phyloP scores from a whole-genome alignment of 208 protist genomes.

The Wallacemonas rigidus region DNA sequence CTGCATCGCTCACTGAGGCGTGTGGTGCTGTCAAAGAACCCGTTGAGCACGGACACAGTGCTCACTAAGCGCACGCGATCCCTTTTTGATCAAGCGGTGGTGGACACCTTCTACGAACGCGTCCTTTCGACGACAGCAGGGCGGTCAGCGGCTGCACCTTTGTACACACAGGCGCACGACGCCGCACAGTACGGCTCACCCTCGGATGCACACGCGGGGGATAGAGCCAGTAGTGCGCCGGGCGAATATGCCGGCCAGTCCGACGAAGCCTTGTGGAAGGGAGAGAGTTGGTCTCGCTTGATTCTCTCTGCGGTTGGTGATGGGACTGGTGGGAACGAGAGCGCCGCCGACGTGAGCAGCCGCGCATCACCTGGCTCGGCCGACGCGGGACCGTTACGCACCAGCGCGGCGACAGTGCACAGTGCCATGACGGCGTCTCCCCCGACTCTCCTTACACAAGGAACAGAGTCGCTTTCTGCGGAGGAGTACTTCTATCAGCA shows the following conservation, averaged over 20 bases:
- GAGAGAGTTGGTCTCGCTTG: constrained; percentile 27
- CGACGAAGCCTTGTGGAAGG: constrained; percentile 22
- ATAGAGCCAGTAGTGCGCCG: too few relatives aligned
- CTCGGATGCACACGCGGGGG: too few relatives aligned
- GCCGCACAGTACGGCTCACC: too few relatives aligned
- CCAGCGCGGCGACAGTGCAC: neutral
- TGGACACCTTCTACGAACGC: constrained; percentile 59
- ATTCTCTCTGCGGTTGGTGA: constrained; percentile 9
- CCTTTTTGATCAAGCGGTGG: constrained; percentile 53
- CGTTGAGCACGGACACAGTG: constrained; percentile 32
- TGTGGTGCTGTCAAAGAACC: constrained; percentile 70
- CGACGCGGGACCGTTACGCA: constrained; percentile 12
- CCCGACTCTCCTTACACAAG: constrained; percentile 4
- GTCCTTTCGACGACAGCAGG: neutral
- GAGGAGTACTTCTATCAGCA: constrained; percentile 38
- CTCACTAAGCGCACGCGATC: constrained; percentile 30
- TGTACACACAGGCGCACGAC: too few relatives aligned
- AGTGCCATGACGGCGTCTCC: neutral
- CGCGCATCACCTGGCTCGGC: neutral
- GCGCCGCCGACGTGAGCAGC: neutral
- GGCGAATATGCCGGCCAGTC: neutral
- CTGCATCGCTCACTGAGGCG: constrained; percentile 68
- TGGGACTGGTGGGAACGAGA: neutral
- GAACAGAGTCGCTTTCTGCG: constrained; percentile 14
- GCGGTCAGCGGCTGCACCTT: neutral